phyloP scores from a whole-genome alignment of 805 yeast genomes.

The baker's yeast (Saccharomyces cerevisiae) region DNA sequence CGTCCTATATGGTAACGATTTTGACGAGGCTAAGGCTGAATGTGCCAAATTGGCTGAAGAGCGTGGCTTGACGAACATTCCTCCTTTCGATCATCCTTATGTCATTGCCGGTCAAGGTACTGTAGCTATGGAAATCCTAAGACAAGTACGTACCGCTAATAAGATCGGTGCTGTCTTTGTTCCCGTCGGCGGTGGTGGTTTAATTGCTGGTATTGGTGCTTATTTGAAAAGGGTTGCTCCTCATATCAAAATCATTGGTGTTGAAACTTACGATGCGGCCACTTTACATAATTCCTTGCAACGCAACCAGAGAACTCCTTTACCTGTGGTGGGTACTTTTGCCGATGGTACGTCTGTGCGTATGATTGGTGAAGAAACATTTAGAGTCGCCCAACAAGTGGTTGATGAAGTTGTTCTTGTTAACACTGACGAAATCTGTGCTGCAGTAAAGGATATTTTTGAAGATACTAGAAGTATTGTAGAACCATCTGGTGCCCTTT shows the following conservation, averaged over 20 bases:
- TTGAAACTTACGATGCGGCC: conserved; percentile 92
- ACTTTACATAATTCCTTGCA: conserved; percentile 72
- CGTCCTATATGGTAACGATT: conserved; percentile 86
- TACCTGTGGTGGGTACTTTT: conserved; percentile 81
- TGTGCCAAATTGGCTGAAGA: conserved; percentile 63
- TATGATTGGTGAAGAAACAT: conserved; percentile 83
- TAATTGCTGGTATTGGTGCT: conserved; percentile 82
- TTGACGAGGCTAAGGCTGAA: conserved; percentile 90
- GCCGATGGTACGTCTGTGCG: conserved; percentile 99
- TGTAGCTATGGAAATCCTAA: conserved; percentile 81
- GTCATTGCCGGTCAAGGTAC: conserved; percentile 99
- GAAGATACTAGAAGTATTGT: conserved; percentile 90
- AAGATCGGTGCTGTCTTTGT: conserved; percentile 80
- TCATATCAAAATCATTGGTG: conserved; percentile 92
- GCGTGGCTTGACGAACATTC: conserved; percentile 77
- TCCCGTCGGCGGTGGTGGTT: conserved; percentile 96
- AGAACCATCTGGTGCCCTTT: conserved; percentile 95
- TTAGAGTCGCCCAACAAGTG: conserved; percentile 62
- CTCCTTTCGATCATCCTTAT: conserved; percentile 98
- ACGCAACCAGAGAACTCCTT: conserved; percentile 43
- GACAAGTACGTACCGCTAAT: conserved; percentile 63
- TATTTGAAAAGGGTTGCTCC: conserved; percentile 94
- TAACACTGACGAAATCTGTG: conserved; percentile 88
- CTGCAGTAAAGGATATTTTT: conserved; percentile 93
- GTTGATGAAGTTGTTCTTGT: conserved; percentile 88